These are phyloP conservation scores for Fusarium zealandicum DNA, from an alignment of 2,329 filamentous ascomycete species.

Conservation along the genomic window DNA sequence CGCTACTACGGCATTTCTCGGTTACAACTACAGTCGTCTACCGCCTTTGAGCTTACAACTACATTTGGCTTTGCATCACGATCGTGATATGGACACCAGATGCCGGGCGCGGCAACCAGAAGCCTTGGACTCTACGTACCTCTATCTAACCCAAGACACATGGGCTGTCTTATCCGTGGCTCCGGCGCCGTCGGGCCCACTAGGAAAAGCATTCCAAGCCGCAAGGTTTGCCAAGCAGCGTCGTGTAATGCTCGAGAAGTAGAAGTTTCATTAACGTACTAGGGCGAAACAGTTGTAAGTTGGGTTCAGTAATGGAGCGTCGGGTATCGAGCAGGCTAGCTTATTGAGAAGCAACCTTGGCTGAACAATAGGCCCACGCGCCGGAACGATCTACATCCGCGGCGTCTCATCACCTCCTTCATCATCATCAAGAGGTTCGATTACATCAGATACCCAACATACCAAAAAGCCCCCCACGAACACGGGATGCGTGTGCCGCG, in stretches of 20 bases:
- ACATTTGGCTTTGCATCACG: neutral
- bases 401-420: neutral
- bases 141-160: conserved; percentile 7
- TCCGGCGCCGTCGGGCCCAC: conserved; percentile 4
- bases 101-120: neutral
- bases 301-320: conserved; percentile 8
- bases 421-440: neutral
- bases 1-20: conserved; percentile 14
- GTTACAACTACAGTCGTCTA: neutral
- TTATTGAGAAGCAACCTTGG: neutral
- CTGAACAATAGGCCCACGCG: conserved; percentile 11
- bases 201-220: conserved; percentile 9
- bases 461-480: conserved; percentile 12
- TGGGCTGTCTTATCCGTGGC: neutral
- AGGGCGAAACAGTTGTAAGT: conserved; percentile 16
- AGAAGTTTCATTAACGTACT: neutral
- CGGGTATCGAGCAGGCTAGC: neutral
- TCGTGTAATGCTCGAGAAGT: conserved; percentile 2
- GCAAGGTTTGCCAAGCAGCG: conserved; percentile 12
- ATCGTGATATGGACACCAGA: neutral
- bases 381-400: conserved; percentile 1
- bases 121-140: neutral
- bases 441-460: neutral
- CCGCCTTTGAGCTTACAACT: neutral
- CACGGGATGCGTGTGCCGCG: conserved; percentile 11